phyloP scores from a whole-genome alignment of 257 asterid genomes.

The Solanum tacnaense region DNA sequence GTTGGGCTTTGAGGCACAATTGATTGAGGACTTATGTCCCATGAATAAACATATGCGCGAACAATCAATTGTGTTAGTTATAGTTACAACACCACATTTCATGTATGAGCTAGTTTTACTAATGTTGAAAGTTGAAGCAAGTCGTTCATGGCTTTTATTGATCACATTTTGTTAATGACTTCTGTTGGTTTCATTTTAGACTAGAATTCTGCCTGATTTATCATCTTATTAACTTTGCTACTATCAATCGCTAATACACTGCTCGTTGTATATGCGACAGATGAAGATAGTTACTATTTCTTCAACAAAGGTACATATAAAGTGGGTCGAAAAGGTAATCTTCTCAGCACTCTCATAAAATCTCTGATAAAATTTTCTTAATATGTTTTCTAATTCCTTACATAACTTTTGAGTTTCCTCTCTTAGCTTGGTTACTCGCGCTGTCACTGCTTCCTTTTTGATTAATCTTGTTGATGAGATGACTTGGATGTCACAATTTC shows the following conservation, averaged over 20 bases:
- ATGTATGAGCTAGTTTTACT: neutral
- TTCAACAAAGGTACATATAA: conserved; percentile 70
- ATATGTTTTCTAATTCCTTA: neutral
- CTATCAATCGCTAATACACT: neutral
- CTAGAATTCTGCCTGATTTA: neutral
- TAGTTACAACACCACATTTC: neutral
- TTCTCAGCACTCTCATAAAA: neutral
- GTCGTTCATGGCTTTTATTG: neutral
- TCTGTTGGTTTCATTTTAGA: neutral
- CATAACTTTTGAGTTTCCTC: neutral
- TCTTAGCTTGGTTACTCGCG: neutral
- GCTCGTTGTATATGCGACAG: conserved; percentile 28
- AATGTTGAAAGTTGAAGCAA: neutral
- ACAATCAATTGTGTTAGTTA: neutral
- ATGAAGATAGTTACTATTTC: conserved; percentile 68
- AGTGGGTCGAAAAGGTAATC: conserved; percentile 86
- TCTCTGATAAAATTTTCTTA: neutral
- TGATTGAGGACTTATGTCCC: neutral
- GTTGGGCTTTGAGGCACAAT: neutral
- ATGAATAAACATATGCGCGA: neutral
- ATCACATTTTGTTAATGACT: neutral
- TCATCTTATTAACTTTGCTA: neutral
- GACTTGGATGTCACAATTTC: neutral
- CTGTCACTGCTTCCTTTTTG: neutral
- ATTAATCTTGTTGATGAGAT: neutral